These are phyloP conservation scores for Physcomitrellopsis africana DNA, from an alignment of 225 moss, liverwort and hornwort species.

Conservation along the genomic window DNA sequence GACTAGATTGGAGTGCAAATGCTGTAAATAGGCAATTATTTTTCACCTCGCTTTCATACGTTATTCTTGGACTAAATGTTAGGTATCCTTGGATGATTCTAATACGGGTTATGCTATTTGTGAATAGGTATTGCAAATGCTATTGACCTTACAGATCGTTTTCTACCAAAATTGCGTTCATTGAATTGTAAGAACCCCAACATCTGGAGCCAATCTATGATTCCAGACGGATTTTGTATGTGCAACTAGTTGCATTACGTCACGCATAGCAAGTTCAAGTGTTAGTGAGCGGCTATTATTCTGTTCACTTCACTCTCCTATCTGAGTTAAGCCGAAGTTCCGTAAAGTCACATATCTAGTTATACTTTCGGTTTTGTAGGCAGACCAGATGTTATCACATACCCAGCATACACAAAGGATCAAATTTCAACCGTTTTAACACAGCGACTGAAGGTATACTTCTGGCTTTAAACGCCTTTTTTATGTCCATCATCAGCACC, in stretches of 20 bases:
- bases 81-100: not conserved
- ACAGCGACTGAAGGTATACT: constrained; percentile 68
- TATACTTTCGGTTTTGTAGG: constrained; percentile 47
- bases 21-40: constrained; percentile 16
- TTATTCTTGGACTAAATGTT: not conserved
- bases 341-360: constrained; percentile 4
- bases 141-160: constrained; percentile 89
- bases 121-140: constrained; percentile 82
- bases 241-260: constrained; percentile 20
- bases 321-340: constrained; percentile 13
- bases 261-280: constrained; percentile 9
- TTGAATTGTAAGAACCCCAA: constrained; percentile 68
- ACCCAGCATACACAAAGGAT: constrained; percentile 87
- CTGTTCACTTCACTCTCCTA: constrained; percentile 14
- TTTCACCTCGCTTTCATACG: constrained; percentile 4
- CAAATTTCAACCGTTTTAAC: constrained; percentile 78
- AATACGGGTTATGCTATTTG: constrained; percentile 28
- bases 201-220: constrained; percentile 22
- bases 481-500: constrained; percentile 19
- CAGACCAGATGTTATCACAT: constrained; percentile 86
- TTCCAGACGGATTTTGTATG: constrained; percentile 14
- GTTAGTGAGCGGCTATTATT: constrained; percentile 4
- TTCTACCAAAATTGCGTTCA: constrained; percentile 78
- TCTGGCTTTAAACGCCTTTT: constrained; percentile 6
- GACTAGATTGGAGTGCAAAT: constrained; percentile 16